Evolutionary conservation across 208 protist genomes (phyloP).

Genomic region (Crithidia expoeki): DNA sequence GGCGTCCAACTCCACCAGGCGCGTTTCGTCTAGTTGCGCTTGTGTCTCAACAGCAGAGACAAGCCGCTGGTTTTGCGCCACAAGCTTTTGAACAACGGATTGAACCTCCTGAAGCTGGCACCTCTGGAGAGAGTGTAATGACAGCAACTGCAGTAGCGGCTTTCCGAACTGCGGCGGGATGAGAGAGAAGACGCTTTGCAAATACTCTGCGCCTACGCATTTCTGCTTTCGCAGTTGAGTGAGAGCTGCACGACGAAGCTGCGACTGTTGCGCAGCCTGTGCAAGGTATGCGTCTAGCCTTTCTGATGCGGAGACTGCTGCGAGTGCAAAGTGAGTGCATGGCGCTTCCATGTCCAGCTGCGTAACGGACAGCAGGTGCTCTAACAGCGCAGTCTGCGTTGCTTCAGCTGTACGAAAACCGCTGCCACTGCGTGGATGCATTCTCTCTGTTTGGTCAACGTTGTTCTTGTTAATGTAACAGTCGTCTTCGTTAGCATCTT

Average conservation of each 20-base stretch:
- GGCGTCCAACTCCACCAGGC: conserved; percentile 8
- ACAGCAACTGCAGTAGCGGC: conserved; percentile 8
- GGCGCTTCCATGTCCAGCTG: conserved; percentile 20
- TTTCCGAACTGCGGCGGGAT: not conserved
- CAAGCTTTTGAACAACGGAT: conserved; percentile 13
- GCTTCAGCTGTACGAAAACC: not conserved
- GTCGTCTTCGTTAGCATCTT: not conserved
- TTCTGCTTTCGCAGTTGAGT: not conserved
- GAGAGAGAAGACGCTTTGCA: not conserved
- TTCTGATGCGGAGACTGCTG: not conserved
- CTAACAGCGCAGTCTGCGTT: not conserved
- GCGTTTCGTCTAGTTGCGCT: conserved; percentile 7
- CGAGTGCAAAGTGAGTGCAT: not conserved
- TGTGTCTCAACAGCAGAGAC: conserved; percentile 19
- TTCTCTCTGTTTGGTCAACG: not conserved
- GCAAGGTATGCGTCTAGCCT: not conserved
- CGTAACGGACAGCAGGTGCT: conserved; percentile 3
- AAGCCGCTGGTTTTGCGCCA: conserved; percentile 19
- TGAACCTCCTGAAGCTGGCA: conserved; percentile 8
- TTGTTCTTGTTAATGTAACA: not conserved
- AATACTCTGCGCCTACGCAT: not conserved
- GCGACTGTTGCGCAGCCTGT: not conserved
- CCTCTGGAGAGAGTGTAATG: not conserved
- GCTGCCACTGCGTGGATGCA: not conserved
- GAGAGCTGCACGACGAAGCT: not conserved